A percentile compares a stretch with the other conserved stretches of the same genome.
phyloP scores from a whole-genome alignment of 2,329 filamentous ascomycete genomes.

The Pseudopyricularia cyperi region DNA sequence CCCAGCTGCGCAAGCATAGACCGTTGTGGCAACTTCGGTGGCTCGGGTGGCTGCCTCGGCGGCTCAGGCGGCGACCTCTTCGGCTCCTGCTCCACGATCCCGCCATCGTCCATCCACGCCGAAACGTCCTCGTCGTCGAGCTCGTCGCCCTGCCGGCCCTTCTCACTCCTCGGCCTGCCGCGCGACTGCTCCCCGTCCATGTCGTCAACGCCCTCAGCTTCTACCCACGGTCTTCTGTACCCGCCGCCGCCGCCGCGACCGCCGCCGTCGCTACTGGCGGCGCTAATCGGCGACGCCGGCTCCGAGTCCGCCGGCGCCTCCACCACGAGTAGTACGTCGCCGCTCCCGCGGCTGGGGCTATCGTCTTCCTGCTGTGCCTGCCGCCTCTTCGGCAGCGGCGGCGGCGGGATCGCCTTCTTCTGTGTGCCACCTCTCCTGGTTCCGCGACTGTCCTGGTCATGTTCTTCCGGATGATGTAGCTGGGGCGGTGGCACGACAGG shows the following conservation, averaged over 20 bases:
- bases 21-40: background rate
- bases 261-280: conserved; percentile 9
- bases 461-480: background rate
- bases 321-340: conserved; percentile 49
- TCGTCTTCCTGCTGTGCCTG: conserved; percentile 20
- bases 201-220: conserved; percentile 16
- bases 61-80: no score
- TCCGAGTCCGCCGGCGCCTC: conserved; percentile 52
- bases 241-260: conserved; percentile 9
- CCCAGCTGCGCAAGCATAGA: background rate
- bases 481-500: conserved; percentile 34
- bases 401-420: conserved; percentile 47
- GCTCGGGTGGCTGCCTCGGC: background rate
- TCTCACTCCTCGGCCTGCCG: background rate
- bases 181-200: background rate
- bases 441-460: background rate
- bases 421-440: conserved; percentile 18
- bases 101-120: conserved; percentile 5
- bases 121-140: conserved; percentile 1
- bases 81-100: background rate
- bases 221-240: conserved; percentile 19
- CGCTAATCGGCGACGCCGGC: conserved; percentile 35
- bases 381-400: conserved; percentile 34
- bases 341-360: conserved; percentile 13
- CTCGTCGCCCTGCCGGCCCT: background rate